These are phyloP conservation scores for Monosporascus sp. DNA, from an alignment of 2,329 filamentous ascomycete species.

Conservation along the genomic window DNA sequence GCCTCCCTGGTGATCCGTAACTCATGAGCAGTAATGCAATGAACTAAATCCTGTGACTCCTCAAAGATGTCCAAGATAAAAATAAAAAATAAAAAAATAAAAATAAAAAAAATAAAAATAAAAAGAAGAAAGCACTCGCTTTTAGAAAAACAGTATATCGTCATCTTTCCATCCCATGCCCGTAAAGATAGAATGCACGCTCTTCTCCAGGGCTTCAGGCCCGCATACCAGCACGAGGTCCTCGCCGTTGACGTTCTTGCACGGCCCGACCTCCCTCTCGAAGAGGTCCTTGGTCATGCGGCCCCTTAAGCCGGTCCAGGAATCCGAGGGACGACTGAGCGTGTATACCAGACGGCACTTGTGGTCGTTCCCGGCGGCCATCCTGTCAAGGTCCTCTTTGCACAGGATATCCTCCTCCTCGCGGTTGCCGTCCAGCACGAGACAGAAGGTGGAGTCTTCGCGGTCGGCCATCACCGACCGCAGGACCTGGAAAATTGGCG, in stretches of 20 bases:
- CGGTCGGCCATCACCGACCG: conserved; percentile 64
- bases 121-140: not conserved
- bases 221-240: conserved; percentile 75
- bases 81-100: not conserved
- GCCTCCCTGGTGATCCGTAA: not conserved
- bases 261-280: conserved; percentile 47
- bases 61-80: not conserved
- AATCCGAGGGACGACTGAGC: conserved; percentile 55
- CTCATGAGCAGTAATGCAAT: not conserved
- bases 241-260: conserved; percentile 32
- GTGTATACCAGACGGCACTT: conserved; percentile 64
- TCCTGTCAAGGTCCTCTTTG: conserved; percentile 61
- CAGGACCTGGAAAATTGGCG: conserved; percentile 83
- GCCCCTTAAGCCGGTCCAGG: conserved; percentile 65
- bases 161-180: conserved; percentile 66
- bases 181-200: conserved; percentile 39
- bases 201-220: conserved; percentile 68
- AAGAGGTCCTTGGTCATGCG: conserved; percentile 61
- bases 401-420: conserved; percentile 78
- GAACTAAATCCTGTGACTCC: not conserved
- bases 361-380: conserved; percentile 47
- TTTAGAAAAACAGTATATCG: conserved; percentile 69
- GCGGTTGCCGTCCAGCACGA: conserved; percentile 75
- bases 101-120: not conserved
- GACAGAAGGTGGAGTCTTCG: conserved; percentile 59